Evolutionary conservation across 2,329 filamentous ascomycete genomes (phyloP), one percentile per base, ranked within the genome.

Genomic region (Xylaria sp.): DNA sequence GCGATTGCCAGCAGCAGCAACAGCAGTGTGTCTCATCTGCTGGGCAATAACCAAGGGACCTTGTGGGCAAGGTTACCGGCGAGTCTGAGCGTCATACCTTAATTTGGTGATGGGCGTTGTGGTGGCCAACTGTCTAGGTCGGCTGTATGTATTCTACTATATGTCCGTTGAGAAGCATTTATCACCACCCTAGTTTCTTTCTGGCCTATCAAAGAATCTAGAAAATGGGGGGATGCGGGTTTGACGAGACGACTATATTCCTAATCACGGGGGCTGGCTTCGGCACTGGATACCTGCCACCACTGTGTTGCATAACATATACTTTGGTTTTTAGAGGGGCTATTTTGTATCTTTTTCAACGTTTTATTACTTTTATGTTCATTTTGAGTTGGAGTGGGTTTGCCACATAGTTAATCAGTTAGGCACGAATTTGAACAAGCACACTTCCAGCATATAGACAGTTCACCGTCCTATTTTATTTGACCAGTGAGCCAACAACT

Each of bases 1-100:
- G 75, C n/a, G 84, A 89, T 65, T 91, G 89, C 80, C 82, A 85
- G 70, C 75, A 80, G 4, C 89, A 91, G 79, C 82, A 70, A 5
- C 58, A 74, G 62, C 48, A 68, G 41, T 78, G 77, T 71, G 23
- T 62, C 15, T 12, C 62, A 20, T 60, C 71, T 33, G 71, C 73
- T 55, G 57, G 63, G 5, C 57, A 67, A 63, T 60, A 66, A 60
- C 28, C 41, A 28, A 49, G 43, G 23, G 62, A 55, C 63, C 48
- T 41, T 39, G 43, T 39, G 39, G 39, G 48, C 54, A 23, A 59
- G 20, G 48, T 55, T 49, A 8, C 28, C 31, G 41, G 48, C 62
- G 12, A 57, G 59, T 58, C 15, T 62, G 52, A 58, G 61, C 52
- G 52, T 49, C 39, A 56, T 59, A 49, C 56, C 49, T 39, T 46